Conservation (phyloP, 768 basidiomycete species). For the Candolleomyces aberdarensis region DNA sequence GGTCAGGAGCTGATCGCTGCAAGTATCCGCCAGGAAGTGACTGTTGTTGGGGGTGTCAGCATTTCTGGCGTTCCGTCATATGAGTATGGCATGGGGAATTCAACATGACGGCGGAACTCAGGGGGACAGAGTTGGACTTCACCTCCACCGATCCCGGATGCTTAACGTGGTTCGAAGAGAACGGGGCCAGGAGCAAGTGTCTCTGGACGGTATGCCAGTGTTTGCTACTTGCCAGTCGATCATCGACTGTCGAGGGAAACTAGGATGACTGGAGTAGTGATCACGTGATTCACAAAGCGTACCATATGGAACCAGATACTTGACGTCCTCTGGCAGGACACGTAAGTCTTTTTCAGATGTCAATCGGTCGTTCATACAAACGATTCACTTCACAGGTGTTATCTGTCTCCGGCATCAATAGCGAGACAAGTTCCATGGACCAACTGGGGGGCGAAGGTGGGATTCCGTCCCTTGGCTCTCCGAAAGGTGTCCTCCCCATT, state of each 20-base stretch:
- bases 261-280: too few species aligned
- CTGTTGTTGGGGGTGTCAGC: neutral
- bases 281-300: neutral
- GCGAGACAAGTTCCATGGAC: too few species aligned
- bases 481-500: too few species aligned
- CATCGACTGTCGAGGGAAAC: too few species aligned
- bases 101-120: neutral
- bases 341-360: neutral
- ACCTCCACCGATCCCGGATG: neutral
- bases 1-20: neutral
- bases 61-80: neutral
- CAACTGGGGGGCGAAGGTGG: too few species aligned
- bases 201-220: neutral
- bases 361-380: neutral
- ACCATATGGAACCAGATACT: neutral
- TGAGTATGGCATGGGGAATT: neutral
- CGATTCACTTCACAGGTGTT: too few species aligned
- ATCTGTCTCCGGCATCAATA: too few species aligned
- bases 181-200: neutral
- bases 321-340: neutral
- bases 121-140: neutral
- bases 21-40: neutral
- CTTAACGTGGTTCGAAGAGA: neutral
- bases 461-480: too few species aligned
- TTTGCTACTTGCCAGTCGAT: neutral